Base-by-base conservation (phyloP, 2,329 filamentous ascomycete species). In the Chaetomium sp. region DNA sequence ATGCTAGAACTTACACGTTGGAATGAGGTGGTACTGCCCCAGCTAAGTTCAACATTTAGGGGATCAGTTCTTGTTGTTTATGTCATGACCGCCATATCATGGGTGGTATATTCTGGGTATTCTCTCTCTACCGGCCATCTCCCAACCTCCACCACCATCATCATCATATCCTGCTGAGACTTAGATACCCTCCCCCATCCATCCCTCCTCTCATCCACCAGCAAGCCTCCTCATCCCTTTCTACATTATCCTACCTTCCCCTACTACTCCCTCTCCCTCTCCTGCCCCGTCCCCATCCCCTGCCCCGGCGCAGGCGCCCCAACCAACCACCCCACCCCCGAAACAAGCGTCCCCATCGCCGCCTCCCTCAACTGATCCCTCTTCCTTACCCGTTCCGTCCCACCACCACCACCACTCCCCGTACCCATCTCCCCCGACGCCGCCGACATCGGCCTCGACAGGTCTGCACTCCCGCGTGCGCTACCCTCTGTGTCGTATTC, bases 341-440 rank as follows among this genome's bases (percentile, higher is more conserved):
- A 83, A 2, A 85, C 84, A 47, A 87, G 68, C 1, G 83, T 84
- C n/a, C 82, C 83, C 54, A 85, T 82, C 7, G 85, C 84, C 38
- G 79, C 84, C 57, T 86, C 84, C 60, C 82, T 76, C 42, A 87
- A 65, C 69, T 87, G 85, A 67, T 92, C 89, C 62, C 89, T 79
- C 74, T 86, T 91, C 63, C 88, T 79, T 40, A 81, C 75, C 55
- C 71, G 76, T 56, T 68, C 65, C 48, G 60, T 54, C 33, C 64
- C 66, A 59, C 40, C 64, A 65, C 57, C 60, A 34, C 55, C 56
- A 10, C 58, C 60, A n/a, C 59, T 54, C 10, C 36, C 54, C 19
- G 53, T 53, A 27, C 55, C 62, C 53, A 53, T 62, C 55, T 54
- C 60, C 32, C 52, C 61, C 27, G 19, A 27, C 19, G 49, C 36